Percentiles rank a stretch among this genome's conserved stretches.
Evolutionary conservation across 805 yeast species (phyloP).

Genomic region (Hermanozyma aechmeae): DNA sequence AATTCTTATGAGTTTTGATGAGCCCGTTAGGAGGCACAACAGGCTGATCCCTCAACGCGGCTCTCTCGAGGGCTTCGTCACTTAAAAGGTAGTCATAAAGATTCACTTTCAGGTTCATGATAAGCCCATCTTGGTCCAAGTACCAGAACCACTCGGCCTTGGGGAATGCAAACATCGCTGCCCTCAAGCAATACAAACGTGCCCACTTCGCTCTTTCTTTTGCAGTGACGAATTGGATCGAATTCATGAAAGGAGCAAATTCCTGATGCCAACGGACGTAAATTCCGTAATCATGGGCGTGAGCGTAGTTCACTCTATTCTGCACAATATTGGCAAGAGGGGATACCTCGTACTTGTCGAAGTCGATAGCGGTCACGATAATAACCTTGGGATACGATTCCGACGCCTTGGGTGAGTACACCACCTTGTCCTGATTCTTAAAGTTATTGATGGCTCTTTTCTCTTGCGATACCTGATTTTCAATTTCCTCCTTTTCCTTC

Average conservation of each 20-base stretch:
- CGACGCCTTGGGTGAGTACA: slow-evolving; percentile 27
- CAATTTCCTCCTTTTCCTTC: slow-evolving; percentile 35
- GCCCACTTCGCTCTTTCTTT: slow-evolving; percentile 51
- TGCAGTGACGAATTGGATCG: slow-evolving; percentile 29
- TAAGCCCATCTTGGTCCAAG: slow-evolving; percentile 66
- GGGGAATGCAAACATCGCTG: slow-evolving; percentile 93
- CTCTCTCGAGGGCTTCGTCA: slow-evolving; percentile 51
- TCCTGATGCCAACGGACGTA: slow-evolving; percentile 84
- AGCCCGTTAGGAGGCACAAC: slow-evolving; percentile 60
- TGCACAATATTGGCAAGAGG: slow-evolving; percentile 65
- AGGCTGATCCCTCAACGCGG: slow-evolving; percentile 62
- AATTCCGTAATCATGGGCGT: slow-evolving; percentile 68
- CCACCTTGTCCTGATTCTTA: slow-evolving; percentile 56
- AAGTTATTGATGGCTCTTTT: slow-evolving; percentile 45
- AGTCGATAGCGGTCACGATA: slow-evolving; percentile 73
- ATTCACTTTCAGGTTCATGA: slow-evolving; percentile 62
- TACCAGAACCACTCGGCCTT: slow-evolving; percentile 87
- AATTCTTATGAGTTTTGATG: slow-evolving; percentile 58
- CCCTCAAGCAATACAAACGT: slow-evolving; percentile 55
- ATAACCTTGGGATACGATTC: slow-evolving; percentile 54
- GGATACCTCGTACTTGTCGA: slow-evolving; percentile 49
- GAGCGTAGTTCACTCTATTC: slow-evolving; percentile 84
- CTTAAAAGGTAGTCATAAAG: slow-evolving; percentile 50
- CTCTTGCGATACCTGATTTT: slow-evolving; percentile 34
- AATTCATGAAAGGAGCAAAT: slow-evolving; percentile 52